A percentile compares a stretch with the other conserved stretches of the same genome.
phyloP scores from a whole-genome alignment of 495 filamentous ascomycete genomes.

The Geoglossum glabrum region DNA sequence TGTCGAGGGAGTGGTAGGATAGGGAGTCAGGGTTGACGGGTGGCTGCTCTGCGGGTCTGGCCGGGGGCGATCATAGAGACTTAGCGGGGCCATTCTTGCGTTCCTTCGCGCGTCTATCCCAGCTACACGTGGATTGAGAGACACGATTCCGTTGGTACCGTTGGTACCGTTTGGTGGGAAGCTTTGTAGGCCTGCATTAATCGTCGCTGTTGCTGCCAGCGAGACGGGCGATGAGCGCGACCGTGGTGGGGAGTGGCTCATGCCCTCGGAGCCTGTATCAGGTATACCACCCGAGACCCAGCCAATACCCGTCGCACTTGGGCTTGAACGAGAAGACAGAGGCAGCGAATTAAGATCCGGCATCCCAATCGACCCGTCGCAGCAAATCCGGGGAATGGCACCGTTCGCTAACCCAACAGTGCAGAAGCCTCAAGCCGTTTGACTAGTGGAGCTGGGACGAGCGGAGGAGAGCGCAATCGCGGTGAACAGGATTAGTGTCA shows the following conservation, averaged over 20 bases:
- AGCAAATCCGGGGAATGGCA: neutral
- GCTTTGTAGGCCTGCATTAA: slow-evolving; percentile 49
- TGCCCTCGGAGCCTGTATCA: slow-evolving; percentile 15
- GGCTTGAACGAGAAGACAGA: slow-evolving; percentile 27
- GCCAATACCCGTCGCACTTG: neutral
- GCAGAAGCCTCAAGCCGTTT: neutral
- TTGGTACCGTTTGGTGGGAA: neutral
- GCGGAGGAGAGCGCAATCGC: no score
- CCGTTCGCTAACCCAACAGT: neutral
- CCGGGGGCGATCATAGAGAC: slow-evolving; percentile 18
- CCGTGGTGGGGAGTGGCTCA: slow-evolving; percentile 27
- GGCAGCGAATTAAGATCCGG: slow-evolving; percentile 61
- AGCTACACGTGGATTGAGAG: neutral
- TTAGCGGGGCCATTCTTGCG: slow-evolving; percentile 1
- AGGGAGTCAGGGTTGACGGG: neutral
- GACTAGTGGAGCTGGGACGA: neutral
- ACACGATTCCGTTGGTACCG: neutral
- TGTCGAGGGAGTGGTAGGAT: slow-evolving; percentile 11
- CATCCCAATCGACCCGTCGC: slow-evolving; percentile 20
- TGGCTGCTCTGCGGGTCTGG: neutral
- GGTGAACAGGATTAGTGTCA: no score
- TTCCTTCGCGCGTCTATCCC: neutral
- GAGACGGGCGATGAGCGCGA: slow-evolving; percentile 41
- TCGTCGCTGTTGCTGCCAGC: slow-evolving; percentile 43
- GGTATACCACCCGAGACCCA: neutral